phyloP scores from a whole-genome alignment of 2,329 filamentous ascomycete genomes.

The Colletotrichum kahawae region DNA sequence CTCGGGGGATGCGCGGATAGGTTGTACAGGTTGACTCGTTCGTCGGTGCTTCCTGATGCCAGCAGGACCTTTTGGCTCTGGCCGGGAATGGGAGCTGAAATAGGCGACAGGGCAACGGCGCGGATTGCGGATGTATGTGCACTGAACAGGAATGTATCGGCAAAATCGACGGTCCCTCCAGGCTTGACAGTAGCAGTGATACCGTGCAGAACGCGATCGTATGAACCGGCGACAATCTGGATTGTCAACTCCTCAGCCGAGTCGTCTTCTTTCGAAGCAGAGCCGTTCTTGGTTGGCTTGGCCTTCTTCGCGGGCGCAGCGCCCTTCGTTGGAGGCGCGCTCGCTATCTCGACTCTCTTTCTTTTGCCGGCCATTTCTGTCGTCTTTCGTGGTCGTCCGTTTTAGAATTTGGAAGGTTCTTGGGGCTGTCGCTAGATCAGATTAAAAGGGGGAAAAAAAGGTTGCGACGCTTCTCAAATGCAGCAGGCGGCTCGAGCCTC shows the following conservation, averaged over 20 bases:
- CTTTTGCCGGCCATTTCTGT: slow-evolving; percentile 47
- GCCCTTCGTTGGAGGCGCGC: slow-evolving; percentile 27
- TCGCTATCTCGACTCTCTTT: slow-evolving; percentile 46
- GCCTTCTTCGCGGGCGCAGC: slow-evolving; percentile 35
- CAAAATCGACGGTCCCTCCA: slow-evolving; percentile 63
- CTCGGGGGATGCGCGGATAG: slow-evolving; percentile 74
- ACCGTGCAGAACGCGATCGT: slow-evolving; percentile 91
- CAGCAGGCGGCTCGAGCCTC: neutral
- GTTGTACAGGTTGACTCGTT: slow-evolving; percentile 93
- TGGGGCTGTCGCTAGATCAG: neutral
- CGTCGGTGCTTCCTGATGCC: slow-evolving; percentile 90
- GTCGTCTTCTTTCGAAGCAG: slow-evolving; percentile 2
- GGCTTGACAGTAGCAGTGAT: slow-evolving; percentile 75
- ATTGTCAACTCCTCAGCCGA: slow-evolving; percentile 58
- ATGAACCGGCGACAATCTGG: slow-evolving; percentile 91
- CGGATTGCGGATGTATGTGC: slow-evolving; percentile 90
- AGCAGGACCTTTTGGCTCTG: slow-evolving; percentile 85
- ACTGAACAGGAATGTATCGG: slow-evolving; percentile 94
- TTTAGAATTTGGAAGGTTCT: neutral
- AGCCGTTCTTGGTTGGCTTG: slow-evolving; percentile 26
- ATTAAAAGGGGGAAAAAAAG: neutral
- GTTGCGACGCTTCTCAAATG: neutral
- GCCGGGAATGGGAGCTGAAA: slow-evolving; percentile 64
- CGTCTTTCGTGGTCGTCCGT: neutral
- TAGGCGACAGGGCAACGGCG: slow-evolving; percentile 83